Evolutionary conservation across 371 early-diverging fungal species (phyloP), one percentile per base, ranked within the genome.

Genomic region (Mortierella sp.): DNA sequence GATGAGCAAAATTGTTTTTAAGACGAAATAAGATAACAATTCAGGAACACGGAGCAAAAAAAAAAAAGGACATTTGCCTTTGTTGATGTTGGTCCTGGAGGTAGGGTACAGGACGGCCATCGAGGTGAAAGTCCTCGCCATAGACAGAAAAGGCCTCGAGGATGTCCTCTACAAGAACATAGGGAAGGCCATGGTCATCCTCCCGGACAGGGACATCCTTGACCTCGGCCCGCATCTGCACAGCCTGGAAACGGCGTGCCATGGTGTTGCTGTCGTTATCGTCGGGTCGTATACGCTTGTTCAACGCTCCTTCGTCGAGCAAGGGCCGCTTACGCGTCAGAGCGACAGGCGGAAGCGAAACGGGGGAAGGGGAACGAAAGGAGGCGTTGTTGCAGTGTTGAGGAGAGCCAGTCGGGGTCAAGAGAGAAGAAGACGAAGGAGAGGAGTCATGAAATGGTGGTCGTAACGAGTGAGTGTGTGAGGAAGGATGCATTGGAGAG

Each of bases 131-230:
- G 9, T 57, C 55, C 14, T 78, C 73, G 31, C 73, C 78, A 51
- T 71, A 67, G 43, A 70, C 48, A 19, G 61, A 64, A 59, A 78
- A 81, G 11, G 81, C 79, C 13, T 81, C 76, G 5, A 69, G 78
- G 44, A 78, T 80, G 67, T 81, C 81, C 44, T 80, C 85, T 26
- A 81, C 44, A 24, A 81, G 73, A 73, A 85, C 51, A 53, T 70
- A 76, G 37, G 69, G 53, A 19, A 55, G 70, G 46, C 76, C 76
- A 44, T 74, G 54, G 46, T 61, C 44, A 44, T 43, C 76, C 13
- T 82, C 55, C 34, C 61, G n/a, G 71, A 78, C 79, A 61, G 51
- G 70, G 40, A 85, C 76, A 21, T 54, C 54, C 67, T 78, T 78
- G 78, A 75, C 59, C 40, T 73, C 34, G 10, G 70, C 31, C 19